Evolutionary conservation across 768 basidiomycete species (phyloP), one percentile per base, ranked within the genome.

Genomic region (Tubosaeta brunneosetosa): DNA sequence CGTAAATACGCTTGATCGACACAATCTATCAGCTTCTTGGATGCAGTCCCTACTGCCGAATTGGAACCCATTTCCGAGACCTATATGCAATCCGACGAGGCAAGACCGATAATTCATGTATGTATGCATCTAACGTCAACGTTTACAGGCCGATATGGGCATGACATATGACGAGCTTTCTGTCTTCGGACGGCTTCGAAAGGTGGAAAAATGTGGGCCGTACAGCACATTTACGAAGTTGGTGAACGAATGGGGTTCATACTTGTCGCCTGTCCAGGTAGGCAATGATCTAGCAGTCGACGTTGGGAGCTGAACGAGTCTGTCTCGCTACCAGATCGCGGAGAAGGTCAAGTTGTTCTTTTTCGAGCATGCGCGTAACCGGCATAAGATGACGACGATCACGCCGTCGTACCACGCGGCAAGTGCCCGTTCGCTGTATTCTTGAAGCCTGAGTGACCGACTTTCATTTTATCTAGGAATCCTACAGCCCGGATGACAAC

Each of bases 91-190:
- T 83, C 94, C 0, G 97, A 99, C 61, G 97, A 99, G 78, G 94
- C 87, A 51, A 41, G 73, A 58, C 51, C 34, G 34, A 6, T 10
- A 16, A 13, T 6, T 29, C 40, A 17, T 34, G 22, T 16, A 41
- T 48, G 31, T 22, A 38, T 45, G 26, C 29, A 33, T 22, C 34
- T 17, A 16, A 44, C 41, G 47, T 50, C 61, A 27, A 47, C 36
- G 42, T 45, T 43, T 45, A 6, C 57, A 92, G 91, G 92, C 82
- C 16, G 95, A 98, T 63, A 98, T 98, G 95, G 95, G 95, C 9
- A 98, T 98, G 97, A 97, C 95, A 0, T 98, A 97, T 64, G 89
- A 97, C 60, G 97, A 98, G 60, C 77, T 99, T 17, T 94, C 92
- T 11, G 82, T 92, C 17, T 95, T 94, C 60, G 97, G 95, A 25